Base-by-base conservation (phyloP, 148 eudicot species). In the Drosera capensis region DNA sequence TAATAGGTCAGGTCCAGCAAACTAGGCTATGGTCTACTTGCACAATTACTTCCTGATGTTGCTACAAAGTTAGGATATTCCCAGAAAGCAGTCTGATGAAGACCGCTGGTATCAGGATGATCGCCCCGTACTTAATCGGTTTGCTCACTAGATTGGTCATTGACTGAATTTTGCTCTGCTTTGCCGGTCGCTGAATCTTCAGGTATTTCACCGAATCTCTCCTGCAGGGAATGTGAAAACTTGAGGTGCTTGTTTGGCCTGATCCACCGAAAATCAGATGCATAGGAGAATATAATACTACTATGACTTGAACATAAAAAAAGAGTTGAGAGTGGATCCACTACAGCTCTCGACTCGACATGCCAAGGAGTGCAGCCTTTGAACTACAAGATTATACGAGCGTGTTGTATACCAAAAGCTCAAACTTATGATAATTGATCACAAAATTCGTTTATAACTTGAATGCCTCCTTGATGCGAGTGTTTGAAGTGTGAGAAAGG, bases 201-300 rank as follows among this genome's bases (percentile, higher is more conserved):
- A 52, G 80, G 56, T 46, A 25, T 55, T 55, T 74, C 80, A 42
- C 94, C 96, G 23, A 82, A 74, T 66, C 75, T 79, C 73, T 70
- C 96, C 96, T 86, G 88, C 71, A 67, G 20, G 31, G 51, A 60
- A 13, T 23, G 17, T 2, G 13, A 25, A 48, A 25, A 23, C 9
- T 28, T 28, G 4, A 28, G 4, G 31, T 4, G 9, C 6, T 28
- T 28, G 9, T 28, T 3, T 3, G 31, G 31, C 31, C 4, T 28
- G 6, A 28, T 4, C 38, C 11, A 9, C 9, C 38, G 11, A 9
- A 22, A 16, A 20, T 12, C 26, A 20, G 20, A 13, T 7, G 16
- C 7, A 36, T 50, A 18, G 16, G 14, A 48, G 25, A 25, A 49
- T 19, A 23, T 6, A 41, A 19, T 6, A 41, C 3, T 9, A 20